A percentile compares a stretch with the other conserved stretches of the same genome.
Conservation (phyloP, 371 early-diverging fungal genomes). For the Syncephalastrum sp. region DNA sequence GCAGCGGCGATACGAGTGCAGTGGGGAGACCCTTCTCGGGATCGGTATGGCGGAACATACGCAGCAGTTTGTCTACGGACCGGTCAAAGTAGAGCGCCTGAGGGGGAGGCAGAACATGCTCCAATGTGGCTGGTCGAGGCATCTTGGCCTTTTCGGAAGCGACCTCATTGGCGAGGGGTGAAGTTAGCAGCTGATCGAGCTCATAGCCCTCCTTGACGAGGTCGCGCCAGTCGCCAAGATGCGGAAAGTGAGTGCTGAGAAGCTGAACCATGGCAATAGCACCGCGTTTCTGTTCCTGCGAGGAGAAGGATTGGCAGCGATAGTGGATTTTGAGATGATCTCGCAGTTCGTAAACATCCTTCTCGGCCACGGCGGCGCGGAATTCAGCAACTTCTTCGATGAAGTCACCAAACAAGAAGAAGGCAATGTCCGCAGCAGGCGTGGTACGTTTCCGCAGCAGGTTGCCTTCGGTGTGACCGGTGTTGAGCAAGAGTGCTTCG, state of each 20-base stretch:
- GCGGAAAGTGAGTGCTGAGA: conserved; percentile 41
- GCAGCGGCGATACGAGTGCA: conserved; percentile 51
- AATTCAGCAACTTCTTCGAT: conserved; percentile 80
- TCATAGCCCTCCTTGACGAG: conserved; percentile 77
- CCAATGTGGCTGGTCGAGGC: conserved; percentile 26
- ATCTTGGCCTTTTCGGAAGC: conserved; percentile 24
- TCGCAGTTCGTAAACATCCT: conserved; percentile 74
- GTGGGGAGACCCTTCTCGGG: conserved; percentile 65
- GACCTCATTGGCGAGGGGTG: conserved; percentile 31
- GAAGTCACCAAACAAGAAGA: conserved; percentile 91
- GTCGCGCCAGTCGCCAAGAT: conserved; percentile 87
- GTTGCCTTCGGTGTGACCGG: conserved; percentile 65
- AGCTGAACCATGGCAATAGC: conserved; percentile 78
- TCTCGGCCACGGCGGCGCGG: conserved; percentile 74
- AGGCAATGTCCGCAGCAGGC: conserved; percentile 82
- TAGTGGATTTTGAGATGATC: conserved; percentile 77
- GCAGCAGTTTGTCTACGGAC: conserved; percentile 67
- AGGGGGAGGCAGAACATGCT: conserved; percentile 50
- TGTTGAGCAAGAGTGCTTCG: conserved; percentile 81
- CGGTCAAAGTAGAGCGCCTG: conserved; percentile 88
- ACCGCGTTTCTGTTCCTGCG: conserved; percentile 62
- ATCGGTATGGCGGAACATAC: conserved; percentile 81
- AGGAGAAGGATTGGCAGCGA: conserved; percentile 74
- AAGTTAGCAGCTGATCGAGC: conserved; percentile 60
- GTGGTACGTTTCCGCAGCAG: conserved; percentile 64